These are phyloP conservation scores for Pistacia vera DNA, from an alignment of 345 rosid genomes.

Conservation along the genomic window DNA sequence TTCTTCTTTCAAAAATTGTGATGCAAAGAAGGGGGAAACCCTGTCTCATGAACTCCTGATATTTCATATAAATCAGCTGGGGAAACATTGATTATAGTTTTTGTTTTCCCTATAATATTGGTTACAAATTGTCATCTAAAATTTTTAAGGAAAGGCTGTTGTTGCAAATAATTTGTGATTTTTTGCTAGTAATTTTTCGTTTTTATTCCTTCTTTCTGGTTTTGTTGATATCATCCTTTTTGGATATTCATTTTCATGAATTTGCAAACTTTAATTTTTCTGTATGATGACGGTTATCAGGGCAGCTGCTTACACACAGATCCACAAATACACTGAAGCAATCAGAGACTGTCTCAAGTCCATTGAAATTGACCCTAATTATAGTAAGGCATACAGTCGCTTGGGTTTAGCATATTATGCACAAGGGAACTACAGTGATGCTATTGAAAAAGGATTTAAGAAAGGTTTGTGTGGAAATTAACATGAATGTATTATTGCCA, in stretches of 20 bases:
- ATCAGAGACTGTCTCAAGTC: constrained; percentile 78
- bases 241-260: constrained; percentile 6
- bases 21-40: neutral
- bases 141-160: neutral
- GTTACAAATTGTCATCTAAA: neutral
- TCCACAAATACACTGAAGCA: constrained; percentile 63
- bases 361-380: constrained; percentile 71
- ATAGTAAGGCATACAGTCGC: constrained; percentile 91
- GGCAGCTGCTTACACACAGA: constrained; percentile 90
- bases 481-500: neutral
- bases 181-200: neutral
- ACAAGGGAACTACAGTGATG: constrained; percentile 69
- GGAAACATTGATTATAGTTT: neutral
- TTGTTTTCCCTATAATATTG: neutral
- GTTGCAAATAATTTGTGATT: neutral
- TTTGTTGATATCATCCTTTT: constrained; percentile 6
- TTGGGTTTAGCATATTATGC: constrained; percentile 86
- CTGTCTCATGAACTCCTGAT: neutral
- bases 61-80: neutral
- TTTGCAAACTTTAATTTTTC: constrained; percentile 13
- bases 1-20: neutral
- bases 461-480: constrained; percentile 56
- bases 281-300: constrained; percentile 35
- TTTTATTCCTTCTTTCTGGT: constrained; percentile 13
- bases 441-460: constrained; percentile 81